A percentile compares a stretch with the other conserved stretches of the same genome.
These are phyloP conservation scores for Phanerochaete sordida DNA, from an alignment of 768 basidiomycete species.

Conservation along the genomic window DNA sequence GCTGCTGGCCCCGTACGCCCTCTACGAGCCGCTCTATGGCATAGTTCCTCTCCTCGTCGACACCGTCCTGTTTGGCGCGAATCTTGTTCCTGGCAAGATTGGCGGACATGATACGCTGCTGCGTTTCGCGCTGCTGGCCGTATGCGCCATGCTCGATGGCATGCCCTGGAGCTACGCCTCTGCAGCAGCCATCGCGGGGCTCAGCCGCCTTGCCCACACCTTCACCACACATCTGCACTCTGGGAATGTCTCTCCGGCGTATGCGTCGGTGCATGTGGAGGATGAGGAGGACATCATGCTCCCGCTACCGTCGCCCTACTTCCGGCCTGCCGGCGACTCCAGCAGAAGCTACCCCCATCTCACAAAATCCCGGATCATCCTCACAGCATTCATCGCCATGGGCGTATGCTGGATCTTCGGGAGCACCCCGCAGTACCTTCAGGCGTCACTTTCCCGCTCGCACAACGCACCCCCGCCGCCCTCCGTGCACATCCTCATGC, in stretches of 20 bases:
- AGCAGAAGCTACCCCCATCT: background rate
- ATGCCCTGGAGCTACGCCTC: conserved; percentile 8
- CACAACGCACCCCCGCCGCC: background rate
- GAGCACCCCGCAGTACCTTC: background rate
- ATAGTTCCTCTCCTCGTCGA: conserved; percentile 6
- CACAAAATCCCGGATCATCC: background rate
- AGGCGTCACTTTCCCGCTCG: background rate
- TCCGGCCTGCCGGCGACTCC: background rate
- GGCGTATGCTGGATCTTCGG: background rate
- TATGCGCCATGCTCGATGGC: background rate
- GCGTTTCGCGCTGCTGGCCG: background rate
- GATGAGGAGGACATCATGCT: background rate
- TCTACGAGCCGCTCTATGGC: conserved; percentile 8
- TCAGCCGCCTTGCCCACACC: background rate
- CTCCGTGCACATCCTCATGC: conserved; percentile 10
- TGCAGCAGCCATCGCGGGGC: background rate
- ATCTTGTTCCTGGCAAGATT: background rate
- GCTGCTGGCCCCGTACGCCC: conserved; percentile 1
- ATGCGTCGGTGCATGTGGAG: background rate
- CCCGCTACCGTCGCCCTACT: background rate
- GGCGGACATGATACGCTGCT: background rate
- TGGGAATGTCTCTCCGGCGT: background rate
- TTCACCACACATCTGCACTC: background rate
- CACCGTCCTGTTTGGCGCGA: background rate
- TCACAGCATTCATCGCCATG: background rate